These are phyloP conservation scores for Nelumbo lutea DNA, from an alignment of 164 flowering plant species.

Conservation along the genomic window DNA sequence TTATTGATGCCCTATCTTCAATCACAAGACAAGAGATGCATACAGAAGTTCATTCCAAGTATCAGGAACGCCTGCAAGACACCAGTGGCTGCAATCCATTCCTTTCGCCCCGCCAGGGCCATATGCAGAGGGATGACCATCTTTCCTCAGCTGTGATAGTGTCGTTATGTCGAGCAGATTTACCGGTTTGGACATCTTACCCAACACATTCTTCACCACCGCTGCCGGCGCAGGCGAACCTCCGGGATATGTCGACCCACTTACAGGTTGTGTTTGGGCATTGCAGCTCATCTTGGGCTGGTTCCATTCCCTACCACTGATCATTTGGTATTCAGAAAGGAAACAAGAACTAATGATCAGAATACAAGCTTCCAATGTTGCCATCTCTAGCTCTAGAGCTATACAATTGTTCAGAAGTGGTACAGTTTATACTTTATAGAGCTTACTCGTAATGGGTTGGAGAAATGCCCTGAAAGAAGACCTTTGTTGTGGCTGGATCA, in stretches of 20 bases:
- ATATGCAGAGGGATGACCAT: conserved; percentile 43
- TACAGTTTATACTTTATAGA: background rate
- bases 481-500: background rate
- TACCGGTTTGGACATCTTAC: conserved; percentile 22
- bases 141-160: conserved; percentile 38
- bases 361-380: no score
- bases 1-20: no score
- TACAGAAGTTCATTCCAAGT: conserved; percentile 20
- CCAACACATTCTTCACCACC: conserved; percentile 27
- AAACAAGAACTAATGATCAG: no score
- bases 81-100: conserved; percentile 54
- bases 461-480: background rate
- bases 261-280: conserved; percentile 28
- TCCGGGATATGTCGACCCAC: conserved; percentile 25
- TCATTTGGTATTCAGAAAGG: background rate
- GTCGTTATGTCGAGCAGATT: conserved; percentile 33
- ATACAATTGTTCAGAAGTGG: background rate
- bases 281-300: conserved; percentile 16
- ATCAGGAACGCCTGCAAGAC: conserved; percentile 57
- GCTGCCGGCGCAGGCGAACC: conserved; percentile 14
- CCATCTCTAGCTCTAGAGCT: no score
- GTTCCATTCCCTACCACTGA: conserved; percentile 36
- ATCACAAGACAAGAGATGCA: no score
- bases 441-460: background rate
- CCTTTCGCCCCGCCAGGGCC: conserved; percentile 10